These are phyloP conservation scores for Hordeum marinum DNA, from an alignment of 176 grass and related monocot species.

Conservation along the genomic window DNA sequence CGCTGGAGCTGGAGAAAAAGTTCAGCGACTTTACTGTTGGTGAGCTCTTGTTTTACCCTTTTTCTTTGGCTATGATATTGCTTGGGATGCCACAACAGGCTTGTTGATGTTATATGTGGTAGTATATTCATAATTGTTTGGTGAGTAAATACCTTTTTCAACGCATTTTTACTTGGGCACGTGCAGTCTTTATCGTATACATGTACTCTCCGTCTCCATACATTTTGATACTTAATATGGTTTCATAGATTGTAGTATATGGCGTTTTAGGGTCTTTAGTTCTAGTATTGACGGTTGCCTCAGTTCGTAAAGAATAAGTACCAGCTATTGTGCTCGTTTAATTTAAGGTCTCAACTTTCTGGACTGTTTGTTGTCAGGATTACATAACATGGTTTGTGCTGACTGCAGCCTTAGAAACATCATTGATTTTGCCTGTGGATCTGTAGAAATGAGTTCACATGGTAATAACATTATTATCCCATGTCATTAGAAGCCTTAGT, in stretches of 20 bases:
- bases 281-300: constrained; percentile 5
- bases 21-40: constrained; percentile 72
- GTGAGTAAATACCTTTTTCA: neutral
- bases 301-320: neutral
- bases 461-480: neutral
- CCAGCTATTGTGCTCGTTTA: constrained; percentile 4
- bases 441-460: neutral
- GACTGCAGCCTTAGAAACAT: neutral
- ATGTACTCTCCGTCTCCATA: neutral
- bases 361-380: neutral
- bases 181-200: neutral
- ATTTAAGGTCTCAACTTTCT: constrained; percentile 2
- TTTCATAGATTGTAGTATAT: neutral
- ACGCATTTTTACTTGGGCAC: neutral
- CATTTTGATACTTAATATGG: constrained; percentile 15
- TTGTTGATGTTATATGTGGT: neutral
- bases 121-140: neutral
- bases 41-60: constrained; percentile 24
- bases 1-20: constrained; percentile 65
- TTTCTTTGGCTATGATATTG: neutral
- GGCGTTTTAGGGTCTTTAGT: neutral
- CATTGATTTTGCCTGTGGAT: constrained; percentile 16
- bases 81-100: neutral
- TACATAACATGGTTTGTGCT: constrained; percentile 12
- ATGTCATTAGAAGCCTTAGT: constrained; percentile 7